Conservation (phyloP, 176 grass and related monocot species). For the Otatea glauca region DNA sequence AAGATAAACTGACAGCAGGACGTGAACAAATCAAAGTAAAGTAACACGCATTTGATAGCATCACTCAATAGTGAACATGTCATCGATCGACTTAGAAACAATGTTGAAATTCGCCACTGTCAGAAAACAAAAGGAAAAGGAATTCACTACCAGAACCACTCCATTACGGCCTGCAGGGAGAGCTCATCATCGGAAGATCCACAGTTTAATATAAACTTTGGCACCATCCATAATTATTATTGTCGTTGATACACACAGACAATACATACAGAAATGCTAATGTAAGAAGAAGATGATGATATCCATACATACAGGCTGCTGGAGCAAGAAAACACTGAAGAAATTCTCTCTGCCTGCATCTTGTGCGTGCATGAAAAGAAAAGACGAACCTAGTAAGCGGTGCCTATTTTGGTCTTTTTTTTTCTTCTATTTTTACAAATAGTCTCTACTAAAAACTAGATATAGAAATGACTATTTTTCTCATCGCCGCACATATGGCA, state of each 20-base stretch:
- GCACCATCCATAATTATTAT: background rate
- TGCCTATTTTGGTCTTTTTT: no score
- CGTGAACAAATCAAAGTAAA: background rate
- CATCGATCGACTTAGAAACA: background rate
- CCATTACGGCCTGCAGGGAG: background rate
- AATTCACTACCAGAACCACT: background rate
- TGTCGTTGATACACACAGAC: background rate
- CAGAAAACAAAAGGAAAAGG: background rate
- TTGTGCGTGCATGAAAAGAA: conserved; percentile 30
- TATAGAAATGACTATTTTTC: no score
- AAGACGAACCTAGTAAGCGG: background rate
- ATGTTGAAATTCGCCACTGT: conserved; percentile 1
- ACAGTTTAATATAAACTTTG: background rate
- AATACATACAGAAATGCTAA: background rate
- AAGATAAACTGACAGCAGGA: background rate
- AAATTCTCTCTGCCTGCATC: conserved; percentile 30
- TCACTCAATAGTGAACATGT: background rate
- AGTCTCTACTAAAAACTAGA: no score
- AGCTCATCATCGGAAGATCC: background rate
- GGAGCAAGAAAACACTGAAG: conserved; percentile 29
- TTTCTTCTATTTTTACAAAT: no score
- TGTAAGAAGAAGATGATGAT: background rate
- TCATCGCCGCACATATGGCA: no score
- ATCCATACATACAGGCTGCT: background rate
- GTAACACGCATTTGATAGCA: background rate